Conservation (phyloP, 2,329 filamentous ascomycete species). For the Ceratocystiopsis brevicomis region DNA sequence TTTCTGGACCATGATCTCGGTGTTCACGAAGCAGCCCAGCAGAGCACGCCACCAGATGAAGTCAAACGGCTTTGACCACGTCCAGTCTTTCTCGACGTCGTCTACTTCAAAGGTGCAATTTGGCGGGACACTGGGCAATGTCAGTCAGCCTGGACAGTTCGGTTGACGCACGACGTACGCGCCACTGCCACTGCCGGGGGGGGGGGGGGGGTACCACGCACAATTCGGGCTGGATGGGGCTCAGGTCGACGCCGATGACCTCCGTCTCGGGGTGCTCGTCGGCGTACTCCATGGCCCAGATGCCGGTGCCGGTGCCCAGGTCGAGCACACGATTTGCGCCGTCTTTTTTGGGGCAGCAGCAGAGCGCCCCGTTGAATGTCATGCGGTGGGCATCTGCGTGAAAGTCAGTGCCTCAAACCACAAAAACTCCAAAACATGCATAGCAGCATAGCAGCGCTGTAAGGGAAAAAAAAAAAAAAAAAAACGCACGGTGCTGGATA, state of each 20-base stretch:
- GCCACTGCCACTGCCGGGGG: too few relatives aligned
- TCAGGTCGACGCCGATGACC: slow-evolving; percentile 11
- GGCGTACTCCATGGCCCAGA: slow-evolving; percentile 11
- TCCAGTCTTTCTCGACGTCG: slow-evolving; percentile 11
- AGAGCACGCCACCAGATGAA: slow-evolving; percentile 10
- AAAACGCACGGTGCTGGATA: slow-evolving; percentile 4
- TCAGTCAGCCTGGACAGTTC: neutral
- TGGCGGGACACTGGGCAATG: slow-evolving; percentile 2
- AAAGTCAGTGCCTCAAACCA: too few relatives aligned
- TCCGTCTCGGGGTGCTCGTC: slow-evolving; percentile 9
- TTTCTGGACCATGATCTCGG: slow-evolving; percentile 6
- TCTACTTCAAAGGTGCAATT: slow-evolving; percentile 10
- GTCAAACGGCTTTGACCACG: slow-evolving; percentile 9
- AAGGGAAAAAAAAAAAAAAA: too few relatives aligned
- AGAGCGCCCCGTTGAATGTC: slow-evolving; percentile 5
- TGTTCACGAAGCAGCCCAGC: slow-evolving; percentile 9
- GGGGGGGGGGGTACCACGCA: too few relatives aligned
- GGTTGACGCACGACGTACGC: too few relatives aligned
- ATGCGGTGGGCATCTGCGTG: slow-evolving; percentile 5
- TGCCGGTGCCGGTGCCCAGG: slow-evolving; percentile 9
- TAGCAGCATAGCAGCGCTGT: neutral
- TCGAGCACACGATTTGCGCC: slow-evolving; percentile 9
- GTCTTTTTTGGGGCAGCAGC: slow-evolving; percentile 7
- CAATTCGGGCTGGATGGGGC: slow-evolving; percentile 9
- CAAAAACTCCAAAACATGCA: too few relatives aligned